Conservation (phyloP, 306 rosid species). For the Senna siamea region DNA sequence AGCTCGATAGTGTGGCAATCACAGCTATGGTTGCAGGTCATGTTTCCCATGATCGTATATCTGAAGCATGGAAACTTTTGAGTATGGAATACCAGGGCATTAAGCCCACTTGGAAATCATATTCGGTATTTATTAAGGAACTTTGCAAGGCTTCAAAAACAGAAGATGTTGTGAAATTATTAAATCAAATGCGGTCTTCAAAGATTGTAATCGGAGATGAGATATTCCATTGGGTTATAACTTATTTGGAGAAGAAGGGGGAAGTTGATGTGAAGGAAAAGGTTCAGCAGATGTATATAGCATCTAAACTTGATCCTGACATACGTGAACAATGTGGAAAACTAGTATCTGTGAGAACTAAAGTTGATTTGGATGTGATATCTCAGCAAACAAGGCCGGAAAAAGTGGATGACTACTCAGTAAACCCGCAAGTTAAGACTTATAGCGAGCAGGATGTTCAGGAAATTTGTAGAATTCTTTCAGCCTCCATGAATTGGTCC, state of each 20-base stretch:
- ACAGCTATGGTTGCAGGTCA: conserved; percentile 89
- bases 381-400: conserved; percentile 38
- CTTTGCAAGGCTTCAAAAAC: conserved; percentile 78
- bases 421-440: conserved; percentile 44
- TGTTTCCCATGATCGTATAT: conserved; percentile 55
- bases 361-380: conserved; percentile 37
- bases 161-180: conserved; percentile 66
- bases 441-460: conserved; percentile 56
- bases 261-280: conserved; percentile 53
- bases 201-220: conserved; percentile 51
- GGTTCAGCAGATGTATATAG: conserved; percentile 61
- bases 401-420: conserved; percentile 27
- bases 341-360: conserved; percentile 36
- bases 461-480: conserved; percentile 55
- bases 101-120: conserved; percentile 67
- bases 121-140: conserved; percentile 71
- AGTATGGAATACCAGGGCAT: conserved; percentile 65
- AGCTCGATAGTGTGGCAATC: conserved; percentile 66
- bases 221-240: conserved; percentile 55
- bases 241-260: conserved; percentile 64
- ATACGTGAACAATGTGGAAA: conserved; percentile 37
- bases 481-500: conserved; percentile 62
- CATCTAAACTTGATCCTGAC: conserved; percentile 47
- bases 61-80: conserved; percentile 74
- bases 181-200: conserved; percentile 68